These are phyloP conservation scores for Sclerotinia sclerotiorum DNA, from an alignment of 2,329 filamentous ascomycete genomes.

Conservation along the genomic window DNA sequence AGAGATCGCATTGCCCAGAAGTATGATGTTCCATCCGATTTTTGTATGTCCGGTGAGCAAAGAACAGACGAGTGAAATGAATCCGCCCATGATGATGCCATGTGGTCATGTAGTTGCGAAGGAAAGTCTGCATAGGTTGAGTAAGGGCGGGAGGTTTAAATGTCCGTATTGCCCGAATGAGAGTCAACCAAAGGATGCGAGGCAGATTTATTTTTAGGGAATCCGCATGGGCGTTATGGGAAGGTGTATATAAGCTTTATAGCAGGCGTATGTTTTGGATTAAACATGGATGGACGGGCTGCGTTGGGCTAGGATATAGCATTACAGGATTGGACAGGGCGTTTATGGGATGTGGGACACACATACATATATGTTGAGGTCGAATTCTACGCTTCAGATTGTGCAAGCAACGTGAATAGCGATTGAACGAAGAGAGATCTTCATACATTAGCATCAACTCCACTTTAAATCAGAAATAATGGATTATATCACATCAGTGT, in stretches of 20 bases:
- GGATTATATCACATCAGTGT: not conserved
- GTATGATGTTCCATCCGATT: slow-evolving; percentile 84
- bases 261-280: not conserved
- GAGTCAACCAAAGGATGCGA: slow-evolving; percentile 72
- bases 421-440: not conserved
- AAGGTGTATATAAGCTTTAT: not conserved
- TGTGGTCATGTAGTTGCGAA: slow-evolving; percentile 92
- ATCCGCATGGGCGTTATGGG: not conserved
- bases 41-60: slow-evolving; percentile 98
- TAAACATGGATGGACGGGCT: not conserved
- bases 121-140: slow-evolving; percentile 76
- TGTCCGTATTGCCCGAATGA: slow-evolving; percentile 95
- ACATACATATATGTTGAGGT: not conserved
- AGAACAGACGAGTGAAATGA: slow-evolving; percentile 88
- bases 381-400: not conserved
- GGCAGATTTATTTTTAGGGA: slow-evolving; percentile 37
- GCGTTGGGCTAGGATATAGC: not conserved
- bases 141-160: slow-evolving; percentile 81
- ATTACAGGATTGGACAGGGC: not conserved
- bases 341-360: not conserved
- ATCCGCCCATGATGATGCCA: slow-evolving; percentile 95
- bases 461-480: not conserved
- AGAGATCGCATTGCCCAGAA: slow-evolving; percentile 59
- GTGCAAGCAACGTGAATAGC: not conserved
- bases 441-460: not conserved